These are phyloP conservation scores for Rhynchosporium agropyri DNA, from an alignment of 2,329 filamentous ascomycete genomes.

Conservation along the genomic window DNA sequence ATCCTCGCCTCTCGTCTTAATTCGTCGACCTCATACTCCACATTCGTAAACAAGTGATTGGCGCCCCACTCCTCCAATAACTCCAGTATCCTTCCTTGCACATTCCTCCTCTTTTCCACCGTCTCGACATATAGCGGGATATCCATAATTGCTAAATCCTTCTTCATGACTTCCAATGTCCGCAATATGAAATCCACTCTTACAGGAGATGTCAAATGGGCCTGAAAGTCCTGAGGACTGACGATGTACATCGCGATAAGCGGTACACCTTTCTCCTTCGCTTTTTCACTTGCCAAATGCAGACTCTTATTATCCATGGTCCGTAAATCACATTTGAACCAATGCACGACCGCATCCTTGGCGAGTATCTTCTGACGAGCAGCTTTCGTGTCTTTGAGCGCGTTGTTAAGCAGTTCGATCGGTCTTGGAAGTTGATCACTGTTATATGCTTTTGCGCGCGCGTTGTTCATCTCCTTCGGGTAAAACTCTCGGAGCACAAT, in stretches of 20 bases:
- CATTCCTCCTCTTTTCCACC: conserved; percentile 63
- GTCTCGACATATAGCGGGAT: conserved; percentile 80
- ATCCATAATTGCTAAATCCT: conserved; percentile 68
- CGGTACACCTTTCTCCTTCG: conserved; percentile 68
- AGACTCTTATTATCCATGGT: conserved; percentile 73
- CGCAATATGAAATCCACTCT: conserved; percentile 82
- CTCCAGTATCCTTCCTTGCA: conserved; percentile 64
- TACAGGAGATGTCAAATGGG: conserved; percentile 72
- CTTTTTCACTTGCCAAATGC: conserved; percentile 65
- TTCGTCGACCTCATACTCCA: conserved; percentile 93
- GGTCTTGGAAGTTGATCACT: conserved; percentile 70
- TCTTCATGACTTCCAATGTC: conserved; percentile 65
- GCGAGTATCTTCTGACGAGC: conserved; percentile 55
- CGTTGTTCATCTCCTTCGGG: conserved; percentile 82
- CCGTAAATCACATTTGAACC: conserved; percentile 86
- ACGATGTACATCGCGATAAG: conserved; percentile 78
- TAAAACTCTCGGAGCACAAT: conserved; percentile 78
- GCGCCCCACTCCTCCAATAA: conserved; percentile 73
- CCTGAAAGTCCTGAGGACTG: conserved; percentile 82
- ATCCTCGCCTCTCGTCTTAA: conserved; percentile 74
- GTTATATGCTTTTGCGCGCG: conserved; percentile 74
- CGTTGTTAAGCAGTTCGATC: conserved; percentile 66
- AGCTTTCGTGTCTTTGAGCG: conserved; percentile 61
- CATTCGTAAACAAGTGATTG: conserved; percentile 77
- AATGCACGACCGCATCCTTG: conserved; percentile 74